Evolutionary conservation across 192 early-diverging fungal species (phyloP), one percentile per base, ranked within the genome.

Genomic region (Linnemannia schmuckeri): DNA sequence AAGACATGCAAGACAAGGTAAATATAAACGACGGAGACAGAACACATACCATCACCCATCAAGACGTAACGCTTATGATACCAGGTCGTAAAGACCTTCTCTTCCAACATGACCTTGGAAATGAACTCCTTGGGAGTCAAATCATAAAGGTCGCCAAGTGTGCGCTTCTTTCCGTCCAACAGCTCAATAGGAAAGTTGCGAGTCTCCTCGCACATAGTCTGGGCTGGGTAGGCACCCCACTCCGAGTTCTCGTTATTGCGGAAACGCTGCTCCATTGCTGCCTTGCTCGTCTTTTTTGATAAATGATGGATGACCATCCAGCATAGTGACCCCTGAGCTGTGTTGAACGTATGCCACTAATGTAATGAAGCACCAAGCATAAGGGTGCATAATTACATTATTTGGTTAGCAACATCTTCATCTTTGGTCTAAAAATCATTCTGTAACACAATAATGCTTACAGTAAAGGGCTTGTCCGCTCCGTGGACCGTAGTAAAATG

Each of bases 321-420:
- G 10, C 74, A 82, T 40, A 75, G 17, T 0, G 73, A 63, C 40
- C 76, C 76, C 15, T 76, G 22, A 0, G 22, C 20, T 13, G 49
- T 82, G 10, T 68, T 71, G 30, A 76, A 76, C 3, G 81, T 82
- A 0, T 55, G 17, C 81, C 81, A 82, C 81, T 82, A 52, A n/a
- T 18, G 17, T 35, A 44, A 6, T 27, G 22, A 27, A n/a, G 0
- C n/a, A 30, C 57, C 22, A n/a, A 8, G 1, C n/a, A 63, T 10
- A 17, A 74, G 5, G 72, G 72, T 6, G 4, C 3, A 47, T 73
- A 41, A 10, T 49, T 17, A 27, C 0, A 5, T 8, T 24, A 41
- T 37, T 22, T 15, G n/a, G 1, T 9, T 24, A 61, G 3, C 61
- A 33, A 63, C n/a, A 8, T 30, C 27, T 24, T 63, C 4, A 7